phyloP scores from a whole-genome alignment of 257 asterid species.

The Capsicum chinense region DNA sequence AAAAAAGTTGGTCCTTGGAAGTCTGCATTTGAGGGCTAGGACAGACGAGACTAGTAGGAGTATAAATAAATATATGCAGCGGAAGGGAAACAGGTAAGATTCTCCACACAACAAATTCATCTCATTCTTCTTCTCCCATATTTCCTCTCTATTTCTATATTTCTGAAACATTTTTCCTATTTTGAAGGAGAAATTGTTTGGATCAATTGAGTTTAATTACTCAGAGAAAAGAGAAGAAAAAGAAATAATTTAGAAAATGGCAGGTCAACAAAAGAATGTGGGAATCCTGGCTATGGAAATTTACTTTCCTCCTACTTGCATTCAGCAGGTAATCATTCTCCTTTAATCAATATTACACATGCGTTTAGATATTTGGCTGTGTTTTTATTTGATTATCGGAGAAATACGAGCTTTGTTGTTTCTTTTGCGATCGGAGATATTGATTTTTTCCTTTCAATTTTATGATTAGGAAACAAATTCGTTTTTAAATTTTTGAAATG shows the following conservation, averaged over 20 bases:
- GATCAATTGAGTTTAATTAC: slow-evolving; percentile 18
- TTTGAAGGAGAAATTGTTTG: background rate
- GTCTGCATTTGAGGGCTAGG: slow-evolving; percentile 1
- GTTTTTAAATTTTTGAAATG: background rate
- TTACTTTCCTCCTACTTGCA: slow-evolving; percentile 94
- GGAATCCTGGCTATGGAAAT: slow-evolving; percentile 95
- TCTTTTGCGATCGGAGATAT: background rate
- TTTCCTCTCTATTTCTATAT: slow-evolving; percentile 20
- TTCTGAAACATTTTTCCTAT: background rate
- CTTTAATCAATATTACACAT: too few species aligned
- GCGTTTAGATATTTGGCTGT: background rate
- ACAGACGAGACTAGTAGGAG: background rate
- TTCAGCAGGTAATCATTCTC: slow-evolving; percentile 58
- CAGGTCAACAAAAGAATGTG: slow-evolving; percentile 67
- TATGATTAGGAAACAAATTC: background rate
- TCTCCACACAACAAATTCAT: background rate
- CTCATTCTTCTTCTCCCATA: background rate
- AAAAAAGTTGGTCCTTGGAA: background rate
- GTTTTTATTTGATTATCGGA: background rate
- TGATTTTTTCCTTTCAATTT: background rate
- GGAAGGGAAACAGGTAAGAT: background rate
- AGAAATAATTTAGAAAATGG: slow-evolving; percentile 36
- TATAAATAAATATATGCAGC: background rate
- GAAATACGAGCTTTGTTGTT: background rate
- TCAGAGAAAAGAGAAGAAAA: background rate